phyloP scores from a whole-genome alignment of 306 rosid species.

The Inga laurina region DNA sequence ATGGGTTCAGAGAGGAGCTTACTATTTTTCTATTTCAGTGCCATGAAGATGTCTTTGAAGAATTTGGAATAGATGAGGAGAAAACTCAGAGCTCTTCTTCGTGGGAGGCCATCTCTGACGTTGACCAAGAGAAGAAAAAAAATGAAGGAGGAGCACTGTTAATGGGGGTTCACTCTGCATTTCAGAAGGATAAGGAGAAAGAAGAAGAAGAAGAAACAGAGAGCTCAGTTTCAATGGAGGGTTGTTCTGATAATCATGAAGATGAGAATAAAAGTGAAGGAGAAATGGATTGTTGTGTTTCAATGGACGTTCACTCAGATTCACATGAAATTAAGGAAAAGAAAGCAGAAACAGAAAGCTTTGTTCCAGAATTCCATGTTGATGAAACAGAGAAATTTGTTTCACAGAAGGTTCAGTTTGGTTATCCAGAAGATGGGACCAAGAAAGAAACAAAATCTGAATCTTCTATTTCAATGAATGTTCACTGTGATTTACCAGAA shows the following conservation, averaged over 20 bases:
- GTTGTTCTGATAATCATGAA: not conserved
- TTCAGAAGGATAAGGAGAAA: not conserved
- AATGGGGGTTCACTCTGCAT: not conserved
- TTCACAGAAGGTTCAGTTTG: constrained; percentile 1
- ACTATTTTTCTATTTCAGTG: constrained; percentile 33
- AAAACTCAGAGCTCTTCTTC: constrained; percentile 23
- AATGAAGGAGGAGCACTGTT: constrained; percentile 22
- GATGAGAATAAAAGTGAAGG: not conserved
- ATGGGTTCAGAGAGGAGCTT: constrained; percentile 42
- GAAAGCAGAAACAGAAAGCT: constrained; percentile 12
- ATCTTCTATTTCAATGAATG: constrained; percentile 18
- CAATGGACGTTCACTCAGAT: not conserved
- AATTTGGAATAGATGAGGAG: not conserved
- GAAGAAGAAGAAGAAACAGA: constrained; percentile 9
- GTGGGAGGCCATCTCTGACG: not conserved
- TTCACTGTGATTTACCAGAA: not conserved
- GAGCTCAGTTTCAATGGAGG: constrained; percentile 1
- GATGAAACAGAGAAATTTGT: constrained; percentile 10
- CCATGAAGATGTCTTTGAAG: constrained; percentile 10
- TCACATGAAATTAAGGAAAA: not conserved
- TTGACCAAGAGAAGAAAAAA: not conserved
- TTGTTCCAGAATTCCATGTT: not conserved
- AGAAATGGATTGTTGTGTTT: constrained; percentile 32
- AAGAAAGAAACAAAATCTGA: constrained; percentile 4
- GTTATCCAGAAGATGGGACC: not conserved